These are phyloP conservation scores for Claviceps capensis DNA, from an alignment of 2,329 filamentous ascomycete genomes.

Conservation along the genomic window DNA sequence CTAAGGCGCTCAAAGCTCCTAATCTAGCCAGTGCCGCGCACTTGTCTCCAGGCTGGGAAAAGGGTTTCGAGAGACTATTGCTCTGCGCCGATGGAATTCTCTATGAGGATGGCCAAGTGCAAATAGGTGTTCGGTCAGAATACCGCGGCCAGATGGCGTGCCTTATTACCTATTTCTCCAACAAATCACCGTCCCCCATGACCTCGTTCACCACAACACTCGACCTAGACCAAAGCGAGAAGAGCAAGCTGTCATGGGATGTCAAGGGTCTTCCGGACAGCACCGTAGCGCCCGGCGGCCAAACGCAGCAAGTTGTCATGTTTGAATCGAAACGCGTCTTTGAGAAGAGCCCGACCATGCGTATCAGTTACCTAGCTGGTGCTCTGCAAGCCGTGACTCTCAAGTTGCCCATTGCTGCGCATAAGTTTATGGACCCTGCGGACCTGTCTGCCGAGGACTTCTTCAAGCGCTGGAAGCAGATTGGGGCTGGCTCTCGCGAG, in stretches of 20 bases:
- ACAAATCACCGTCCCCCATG: constrained; percentile 76
- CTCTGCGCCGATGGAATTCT: constrained; percentile 73
- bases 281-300: constrained; percentile 56
- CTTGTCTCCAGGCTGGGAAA: constrained; percentile 87
- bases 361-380: constrained; percentile 87
- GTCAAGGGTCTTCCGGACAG: constrained; percentile 81
- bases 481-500: constrained; percentile 76
- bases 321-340: constrained; percentile 80
- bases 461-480: constrained; percentile 99
- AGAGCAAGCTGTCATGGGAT: constrained; percentile 62
- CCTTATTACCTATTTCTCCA: constrained; percentile 88
- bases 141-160: constrained; percentile 94
- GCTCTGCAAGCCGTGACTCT: constrained; percentile 85
- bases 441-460: constrained; percentile 83
- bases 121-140: constrained; percentile 83
- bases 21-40: constrained; percentile 89
- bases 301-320: constrained; percentile 89
- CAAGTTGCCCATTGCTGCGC: constrained; percentile 73
- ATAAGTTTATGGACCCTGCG: constrained; percentile 95
- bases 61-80: constrained; percentile 73
- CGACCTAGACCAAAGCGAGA: constrained; percentile 60
- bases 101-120: constrained; percentile 89
- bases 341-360: constrained; percentile 72
- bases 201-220: constrained; percentile 89
- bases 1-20: constrained; percentile 49